Evolutionary conservation across 2,329 filamentous ascomycete genomes (phyloP).

Genomic region (Penicillium olsonii): DNA sequence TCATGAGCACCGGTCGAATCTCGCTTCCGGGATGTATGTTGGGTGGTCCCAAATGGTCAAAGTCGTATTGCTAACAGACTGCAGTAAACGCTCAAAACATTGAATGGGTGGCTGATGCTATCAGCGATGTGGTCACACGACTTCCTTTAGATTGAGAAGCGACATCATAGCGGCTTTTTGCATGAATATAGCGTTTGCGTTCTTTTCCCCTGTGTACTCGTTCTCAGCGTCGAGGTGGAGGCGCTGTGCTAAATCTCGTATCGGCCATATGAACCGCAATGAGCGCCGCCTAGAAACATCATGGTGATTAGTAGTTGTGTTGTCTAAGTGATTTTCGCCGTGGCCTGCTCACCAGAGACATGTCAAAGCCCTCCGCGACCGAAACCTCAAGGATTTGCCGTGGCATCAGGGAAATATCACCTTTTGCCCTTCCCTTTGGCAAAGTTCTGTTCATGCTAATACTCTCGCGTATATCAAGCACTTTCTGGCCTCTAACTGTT

Average conservation of each 20-base stretch:
- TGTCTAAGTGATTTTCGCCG: no score
- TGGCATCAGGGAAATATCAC: not conserved
- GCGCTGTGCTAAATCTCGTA: slow-evolving; percentile 4
- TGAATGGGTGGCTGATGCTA: not conserved
- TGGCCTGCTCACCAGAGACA: slow-evolving; percentile 12
- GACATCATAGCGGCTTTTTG: not conserved
- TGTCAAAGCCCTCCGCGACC: slow-evolving; percentile 16
- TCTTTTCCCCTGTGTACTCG: not conserved
- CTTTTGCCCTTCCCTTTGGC: not conserved
- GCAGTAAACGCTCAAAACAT: not conserved
- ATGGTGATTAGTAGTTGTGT: no score
- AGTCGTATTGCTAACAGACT: not conserved
- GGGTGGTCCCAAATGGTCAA: not conserved
- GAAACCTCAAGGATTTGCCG: slow-evolving; percentile 12
- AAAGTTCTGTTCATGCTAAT: slow-evolving; percentile 10
- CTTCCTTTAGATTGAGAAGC: not conserved
- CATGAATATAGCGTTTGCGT: not conserved
- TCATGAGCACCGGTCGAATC: not conserved
- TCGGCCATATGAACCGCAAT: slow-evolving; percentile 7
- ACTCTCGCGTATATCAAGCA: slow-evolving; percentile 18
- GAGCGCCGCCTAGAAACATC: slow-evolving; percentile 2
- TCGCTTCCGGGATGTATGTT: not conserved
- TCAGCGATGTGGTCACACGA: not conserved
- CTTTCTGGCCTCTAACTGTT: slow-evolving; percentile 6
- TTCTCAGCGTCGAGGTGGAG: not conserved